Percentiles rank a stretch among this genome's conserved stretches.
Conservation (phyloP, 1,284 basidiomycete genomes). For the Sporisorium reilianum region DNA sequence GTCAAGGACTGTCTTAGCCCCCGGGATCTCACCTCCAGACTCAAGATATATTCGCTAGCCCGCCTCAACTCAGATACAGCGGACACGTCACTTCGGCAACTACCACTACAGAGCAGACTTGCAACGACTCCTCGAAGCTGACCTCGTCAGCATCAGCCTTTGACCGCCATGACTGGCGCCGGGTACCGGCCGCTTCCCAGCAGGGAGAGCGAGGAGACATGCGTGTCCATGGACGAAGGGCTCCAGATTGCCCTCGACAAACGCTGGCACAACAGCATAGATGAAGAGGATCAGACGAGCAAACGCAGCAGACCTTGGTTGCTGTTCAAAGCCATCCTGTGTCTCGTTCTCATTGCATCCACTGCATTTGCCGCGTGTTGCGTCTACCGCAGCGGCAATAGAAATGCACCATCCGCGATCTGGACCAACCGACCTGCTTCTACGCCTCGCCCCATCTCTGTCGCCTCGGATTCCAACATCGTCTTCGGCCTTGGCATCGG, state of each 20-base stretch:
- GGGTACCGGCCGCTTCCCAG: slow-evolving; percentile 40
- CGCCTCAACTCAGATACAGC: not conserved
- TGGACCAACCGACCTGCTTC: slow-evolving; percentile 13
- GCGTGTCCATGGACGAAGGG: slow-evolving; percentile 14
- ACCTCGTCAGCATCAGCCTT: slow-evolving; percentile 10
- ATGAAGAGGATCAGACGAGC: not conserved
- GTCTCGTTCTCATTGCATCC: slow-evolving; percentile 20
- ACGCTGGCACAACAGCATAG: not conserved
- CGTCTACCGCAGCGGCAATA: slow-evolving; percentile 10
- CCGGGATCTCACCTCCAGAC: not conserved
- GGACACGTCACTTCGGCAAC: not conserved
- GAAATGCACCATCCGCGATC: not conserved
- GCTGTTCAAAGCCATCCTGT: slow-evolving; percentile 25
- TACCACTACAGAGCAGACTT: not conserved
- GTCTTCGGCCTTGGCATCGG: slow-evolving; percentile 74
- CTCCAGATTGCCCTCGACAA: slow-evolving; percentile 11
- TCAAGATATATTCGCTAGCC: too few species aligned
- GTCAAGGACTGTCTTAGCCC: not conserved
- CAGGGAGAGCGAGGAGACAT: slow-evolving; percentile 42
- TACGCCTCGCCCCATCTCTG: not conserved
- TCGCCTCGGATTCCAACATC: slow-evolving; percentile 9
- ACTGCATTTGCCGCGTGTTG: slow-evolving; percentile 26
- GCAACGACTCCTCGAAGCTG: not conserved
- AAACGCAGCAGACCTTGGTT: slow-evolving; percentile 13
- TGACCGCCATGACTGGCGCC: slow-evolving; percentile 29